These are phyloP conservation scores for Cryptosporidium parvum DNA, from an alignment of 169 alveolate genomes.

Conservation along the genomic window DNA sequence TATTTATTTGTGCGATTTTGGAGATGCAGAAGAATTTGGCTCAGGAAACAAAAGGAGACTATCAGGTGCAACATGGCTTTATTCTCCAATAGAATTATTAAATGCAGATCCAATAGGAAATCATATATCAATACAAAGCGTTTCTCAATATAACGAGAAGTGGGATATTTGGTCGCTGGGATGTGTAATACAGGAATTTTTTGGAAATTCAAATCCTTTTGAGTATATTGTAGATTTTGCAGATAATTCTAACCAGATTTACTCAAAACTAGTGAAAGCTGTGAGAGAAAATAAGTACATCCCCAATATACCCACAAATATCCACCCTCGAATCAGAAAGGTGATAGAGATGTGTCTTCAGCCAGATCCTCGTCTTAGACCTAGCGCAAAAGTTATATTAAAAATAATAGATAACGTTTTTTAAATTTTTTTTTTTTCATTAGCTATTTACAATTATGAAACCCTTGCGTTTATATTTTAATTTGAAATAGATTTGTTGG, in stretches of 20 bases:
- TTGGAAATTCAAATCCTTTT: slow-evolving; percentile 85
- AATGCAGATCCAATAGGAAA: slow-evolving; percentile 82
- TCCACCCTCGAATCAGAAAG: slow-evolving; percentile 42
- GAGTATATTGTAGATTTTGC: slow-evolving; percentile 83
- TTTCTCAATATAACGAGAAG: slow-evolving; percentile 79
- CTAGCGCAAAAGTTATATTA: slow-evolving; percentile 40
- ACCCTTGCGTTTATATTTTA: not conserved
- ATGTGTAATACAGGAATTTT: slow-evolving; percentile 87
- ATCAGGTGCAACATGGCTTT: slow-evolving; percentile 93
- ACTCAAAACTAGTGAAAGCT: slow-evolving; percentile 82
- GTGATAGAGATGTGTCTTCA: slow-evolving; percentile 47
- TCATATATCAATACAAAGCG: slow-evolving; percentile 43
- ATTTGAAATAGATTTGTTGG: slow-evolving; percentile 19
- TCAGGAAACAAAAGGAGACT: slow-evolving; percentile 84
- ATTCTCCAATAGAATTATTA: slow-evolving; percentile 91
- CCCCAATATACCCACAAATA: slow-evolving; percentile 40
- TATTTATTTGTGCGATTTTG: slow-evolving; percentile 87
- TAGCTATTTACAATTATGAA: not conserved
- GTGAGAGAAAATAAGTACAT: slow-evolving; percentile 73
- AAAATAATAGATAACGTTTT: slow-evolving; percentile 14
- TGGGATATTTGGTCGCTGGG: slow-evolving; percentile 91
- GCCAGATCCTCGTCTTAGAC: slow-evolving; percentile 53
- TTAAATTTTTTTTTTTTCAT: slow-evolving; percentile 14
- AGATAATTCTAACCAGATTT: slow-evolving; percentile 82
- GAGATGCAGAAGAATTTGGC: slow-evolving; percentile 87